Evolutionary conservation across 192 early-diverging fungal species (phyloP), one percentile per base, ranked within the genome.

Genomic region (Coemansia pectinata): DNA sequence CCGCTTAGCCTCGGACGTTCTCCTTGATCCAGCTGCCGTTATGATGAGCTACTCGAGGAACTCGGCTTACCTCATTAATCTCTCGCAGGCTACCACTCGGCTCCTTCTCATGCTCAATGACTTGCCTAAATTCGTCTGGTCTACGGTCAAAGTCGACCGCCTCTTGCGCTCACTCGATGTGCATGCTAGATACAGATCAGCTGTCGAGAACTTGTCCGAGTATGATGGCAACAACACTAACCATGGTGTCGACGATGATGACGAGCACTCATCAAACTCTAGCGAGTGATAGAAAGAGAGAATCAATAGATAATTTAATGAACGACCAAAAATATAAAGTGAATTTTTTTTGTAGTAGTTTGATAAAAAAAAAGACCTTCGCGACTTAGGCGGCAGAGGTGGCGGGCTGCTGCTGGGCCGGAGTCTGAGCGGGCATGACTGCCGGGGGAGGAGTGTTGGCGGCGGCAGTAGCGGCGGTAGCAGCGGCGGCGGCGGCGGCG

Each of bases 101-200:
- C 85, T 94, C 59, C 87, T 94, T 88, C 92, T 95, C 76, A 90
- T 92, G 40, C 95, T 95, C 85, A 93, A 91, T 70, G 95, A 99
- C 76, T 77, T 97, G 66, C 89, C 93, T 5, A 94, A 98, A 77
- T 89, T 99, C 63, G 93, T 95, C 41, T 95, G 96, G 53, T 96
- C 94, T 59, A 97, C 96, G 0, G 89, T 84, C 45, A 79, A 66
- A n/a, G 82, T 79, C 40, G 77, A 84, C 33, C 63, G 82, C 25
- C 63, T 84, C 21, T 47, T 83, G 60, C 55, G 76, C 7, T 77
- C 81, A 23, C 67, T 83, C 8, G 81, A 83, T 10, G 81, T 83
- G 11, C 81, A 83, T 62, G 73, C 81, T 21, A 31, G 72, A 27
- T 83, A 83, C 42, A 66, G 76, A 2, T 71, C 72, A 11, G 69